Evolutionary conservation across 768 basidiomycete species (phyloP).

Genomic region (Naganishia kalamii): DNA sequence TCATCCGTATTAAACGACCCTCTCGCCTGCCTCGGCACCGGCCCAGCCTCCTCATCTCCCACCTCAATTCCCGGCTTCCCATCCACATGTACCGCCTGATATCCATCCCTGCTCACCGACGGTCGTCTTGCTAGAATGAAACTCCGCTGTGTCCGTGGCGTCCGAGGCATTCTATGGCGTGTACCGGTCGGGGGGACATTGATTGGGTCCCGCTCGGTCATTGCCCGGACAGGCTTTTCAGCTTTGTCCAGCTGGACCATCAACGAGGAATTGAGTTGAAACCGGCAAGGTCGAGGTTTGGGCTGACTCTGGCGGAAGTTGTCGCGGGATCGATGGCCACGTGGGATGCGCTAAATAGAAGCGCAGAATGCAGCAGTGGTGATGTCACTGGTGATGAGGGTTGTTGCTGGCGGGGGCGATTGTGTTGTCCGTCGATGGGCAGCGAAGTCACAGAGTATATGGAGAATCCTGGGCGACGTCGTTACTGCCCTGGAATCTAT

Average conservation of each 20-base stretch:
- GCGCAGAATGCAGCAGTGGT: background rate
- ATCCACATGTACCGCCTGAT: slow-evolving; percentile 9
- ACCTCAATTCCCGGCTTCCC: background rate
- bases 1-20: background rate
- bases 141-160: slow-evolving; percentile 8
- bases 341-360: slow-evolving; percentile 2
- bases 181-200: slow-evolving; percentile 15
- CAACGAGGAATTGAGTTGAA: background rate
- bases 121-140: slow-evolving; percentile 12
- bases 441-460: background rate
- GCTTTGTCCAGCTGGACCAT: background rate
- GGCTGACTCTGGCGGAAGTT: background rate
- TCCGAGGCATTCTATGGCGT: slow-evolving; percentile 7
- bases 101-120: background rate
- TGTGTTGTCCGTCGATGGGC: background rate
- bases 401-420: background rate
- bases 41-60: background rate
- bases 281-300: background rate
- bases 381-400: background rate
- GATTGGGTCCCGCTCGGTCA: slow-evolving; percentile 14
- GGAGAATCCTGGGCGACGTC: too few relatives aligned
- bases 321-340: slow-evolving; percentile 1
- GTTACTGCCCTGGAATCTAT: too few relatives aligned
- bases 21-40: background rate
- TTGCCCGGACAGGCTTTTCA: slow-evolving; percentile 9